Evolutionary conservation across 176 grass and related monocot genomes (phyloP).

Genomic region (Metroxylon sagu): DNA sequence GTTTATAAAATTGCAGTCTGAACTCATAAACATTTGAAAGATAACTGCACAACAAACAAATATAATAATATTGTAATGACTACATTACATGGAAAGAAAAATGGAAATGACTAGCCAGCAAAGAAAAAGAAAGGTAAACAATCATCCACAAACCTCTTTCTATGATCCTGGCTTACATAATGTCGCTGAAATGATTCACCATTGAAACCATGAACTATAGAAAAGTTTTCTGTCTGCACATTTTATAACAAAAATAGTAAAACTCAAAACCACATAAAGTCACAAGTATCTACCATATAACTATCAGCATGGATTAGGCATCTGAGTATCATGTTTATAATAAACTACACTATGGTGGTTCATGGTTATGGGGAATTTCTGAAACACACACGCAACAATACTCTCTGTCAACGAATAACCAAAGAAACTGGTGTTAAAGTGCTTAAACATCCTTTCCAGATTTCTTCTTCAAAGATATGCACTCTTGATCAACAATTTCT

Average conservation of each 20-base stretch:
- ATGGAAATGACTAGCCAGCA: neutral
- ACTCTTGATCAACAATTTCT: too few relatives aligned
- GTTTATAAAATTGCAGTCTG: constrained; percentile 32
- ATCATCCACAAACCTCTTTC: constrained; percentile 33
- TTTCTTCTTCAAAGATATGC: too few relatives aligned
- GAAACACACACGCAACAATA: neutral
- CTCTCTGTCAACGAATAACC: neutral
- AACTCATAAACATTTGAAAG: constrained; percentile 28
- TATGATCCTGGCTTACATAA: constrained; percentile 38
- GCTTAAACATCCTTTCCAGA: neutral
- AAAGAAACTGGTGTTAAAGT: constrained; percentile 1
- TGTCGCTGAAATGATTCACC: constrained; percentile 35
- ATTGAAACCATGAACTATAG: constrained; percentile 41
- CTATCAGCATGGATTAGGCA: too few relatives aligned
- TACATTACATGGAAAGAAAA: constrained; percentile 1
- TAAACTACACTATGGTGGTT: too few relatives aligned
- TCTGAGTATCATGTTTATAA: too few relatives aligned
- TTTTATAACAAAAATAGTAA: constrained; percentile 2
- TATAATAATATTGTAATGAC: constrained; percentile 11
- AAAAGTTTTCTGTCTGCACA: constrained; percentile 35
- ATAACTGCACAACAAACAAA: constrained; percentile 14
- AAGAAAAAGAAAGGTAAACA: constrained; percentile 4
- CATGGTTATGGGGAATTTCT: too few relatives aligned
- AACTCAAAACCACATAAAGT: too few relatives aligned
- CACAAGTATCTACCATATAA: too few relatives aligned